Conservation (phyloP, 1,139 yeast species). For the Nadsonia commutata region DNA sequence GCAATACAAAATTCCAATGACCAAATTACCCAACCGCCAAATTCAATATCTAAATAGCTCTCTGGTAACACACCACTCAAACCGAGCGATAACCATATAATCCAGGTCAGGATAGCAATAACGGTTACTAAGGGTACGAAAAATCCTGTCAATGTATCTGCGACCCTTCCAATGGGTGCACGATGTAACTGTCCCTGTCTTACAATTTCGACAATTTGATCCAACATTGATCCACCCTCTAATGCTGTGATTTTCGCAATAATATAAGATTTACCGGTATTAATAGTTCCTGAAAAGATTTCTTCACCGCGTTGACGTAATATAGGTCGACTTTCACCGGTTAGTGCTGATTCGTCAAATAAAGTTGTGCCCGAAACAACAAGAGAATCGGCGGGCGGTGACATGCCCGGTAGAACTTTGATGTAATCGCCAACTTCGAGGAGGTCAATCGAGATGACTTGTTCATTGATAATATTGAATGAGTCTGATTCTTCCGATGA, state of each 20-base stretch:
- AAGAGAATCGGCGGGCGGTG: constrained; percentile 60
- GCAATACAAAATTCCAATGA: constrained; percentile 64
- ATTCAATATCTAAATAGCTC: constrained; percentile 42
- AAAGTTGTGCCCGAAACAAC: constrained; percentile 41
- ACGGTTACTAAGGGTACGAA: constrained; percentile 58
- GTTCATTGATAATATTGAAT: constrained; percentile 11
- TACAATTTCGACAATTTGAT: constrained; percentile 55
- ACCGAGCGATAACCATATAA: constrained; percentile 52
- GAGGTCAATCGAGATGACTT: constrained; percentile 32
- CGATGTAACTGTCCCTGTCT: constrained; percentile 59
- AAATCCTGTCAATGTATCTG: constrained; percentile 54
- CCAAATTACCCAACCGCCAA: constrained; percentile 72
- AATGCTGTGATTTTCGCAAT: constrained; percentile 44
- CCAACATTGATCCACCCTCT: constrained; percentile 52
- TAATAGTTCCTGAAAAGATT: constrained; percentile 59
- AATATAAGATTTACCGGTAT: constrained; percentile 40
- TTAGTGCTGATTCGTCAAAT: constrained; percentile 64
- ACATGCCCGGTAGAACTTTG: constrained; percentile 47
- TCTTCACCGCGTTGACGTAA: constrained; percentile 47
- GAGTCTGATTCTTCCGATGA: not conserved
- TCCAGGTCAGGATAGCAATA: constrained; percentile 50
- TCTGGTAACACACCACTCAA: constrained; percentile 39
- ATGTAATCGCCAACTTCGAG: constrained; percentile 53
- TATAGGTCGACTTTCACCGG: constrained; percentile 66
- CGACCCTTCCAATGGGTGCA: constrained; percentile 62